Base-by-base conservation (phyloP, 805 yeast genomes). In the Sugiyamaella americana region DNA sequence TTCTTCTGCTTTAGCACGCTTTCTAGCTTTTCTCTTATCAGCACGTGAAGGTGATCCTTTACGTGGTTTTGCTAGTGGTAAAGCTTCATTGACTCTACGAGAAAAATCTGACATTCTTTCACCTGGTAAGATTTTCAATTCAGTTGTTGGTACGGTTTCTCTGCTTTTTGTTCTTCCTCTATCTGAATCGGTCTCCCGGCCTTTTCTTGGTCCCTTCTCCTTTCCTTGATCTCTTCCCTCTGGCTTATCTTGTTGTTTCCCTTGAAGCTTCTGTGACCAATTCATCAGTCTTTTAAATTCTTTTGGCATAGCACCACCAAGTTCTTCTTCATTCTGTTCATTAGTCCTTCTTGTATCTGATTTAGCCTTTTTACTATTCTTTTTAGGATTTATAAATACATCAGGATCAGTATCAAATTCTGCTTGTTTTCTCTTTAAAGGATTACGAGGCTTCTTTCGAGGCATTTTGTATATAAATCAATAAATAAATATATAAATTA, bases 21-120 rank as follows among this genome's bases (percentile, higher is more conserved):
- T 48, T 30, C 53, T 52, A 48, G 58, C 60, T 40, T 54, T 55
- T 43, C 57, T 58, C 43, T 54, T 46, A 5, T 61, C 60, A 16
- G 59, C 61, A 5, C 55, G 52, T 3, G 64, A 53, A 5, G 64
- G 59, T 3, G 58, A 58, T 3, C 61, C 62, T 6, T 65, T 61
- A 21, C 61, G 55, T n/a, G 69, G 65, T 37, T 54, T 56, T 4
- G 64, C 63, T 26, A 69, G 49, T 1, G 73, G 73, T 32, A 70
- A 49, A 1, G 72, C 72, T 30, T 59, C 65, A 47, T 70, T 61
- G 4, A 70, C 73, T 34, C 73, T 57, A 17, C 70, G 54, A 16
- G 54, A 51, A 45, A 70, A 70, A 20, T 69, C 73, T 5, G 62
- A 41, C 57, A 69, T 55, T 5, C 61, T 51, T 53, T 69, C 73